Base-by-base conservation (phyloP, 768 basidiomycete genomes). In the Trametes meyenii region DNA sequence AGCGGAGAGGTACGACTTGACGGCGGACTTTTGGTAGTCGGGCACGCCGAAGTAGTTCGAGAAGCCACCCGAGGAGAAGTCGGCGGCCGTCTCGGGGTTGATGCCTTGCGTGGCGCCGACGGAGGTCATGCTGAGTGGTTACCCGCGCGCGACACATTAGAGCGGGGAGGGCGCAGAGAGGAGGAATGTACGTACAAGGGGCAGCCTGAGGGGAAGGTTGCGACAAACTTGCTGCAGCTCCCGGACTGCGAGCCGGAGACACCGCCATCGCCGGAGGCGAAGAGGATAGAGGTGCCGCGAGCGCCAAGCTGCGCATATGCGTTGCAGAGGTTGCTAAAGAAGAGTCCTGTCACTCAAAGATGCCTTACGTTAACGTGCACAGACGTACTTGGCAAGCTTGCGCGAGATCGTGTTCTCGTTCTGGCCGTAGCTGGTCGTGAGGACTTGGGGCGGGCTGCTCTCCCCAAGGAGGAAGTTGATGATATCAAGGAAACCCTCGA, bases 51-150 rank as follows among this genome's bases (percentile, higher is more conserved):
- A 87, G 82, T 84, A 57, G 65, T 87, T 78, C 68, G 87, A 89
- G 75, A 90, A 92, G 4, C 89, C 89, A 49, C 89, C 89, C 1
- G 87, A 86, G 17, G 87, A 88, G 75, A 89, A 87, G 63, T 55
- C 68, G 0, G 79, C 82, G 0, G 83, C 85, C 16, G 78, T 77
- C 70, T 91, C 89, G 0, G 86, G 87, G 55, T 85, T 74, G 43
- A 83, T 72, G 46, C 61, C 58, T 12, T 69, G 69, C 1, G 89
- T 90, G 10, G 83, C 89, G 10, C 89, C 89, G 14, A 92, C 89
- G 7, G 86, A 67, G 7, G 89, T 91, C 35, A 67, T 38, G 61
- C 63, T 67, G 48, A 5, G n/a, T n/a, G n/a, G n/a, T 11, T 11
- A 23, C 14, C 4, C 26, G 14, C 44, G 29, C 10, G 26, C 19